Evolutionary conservation across 306 rosid genomes (phyloP).

Genomic region (Clitoria ternatea): DNA sequence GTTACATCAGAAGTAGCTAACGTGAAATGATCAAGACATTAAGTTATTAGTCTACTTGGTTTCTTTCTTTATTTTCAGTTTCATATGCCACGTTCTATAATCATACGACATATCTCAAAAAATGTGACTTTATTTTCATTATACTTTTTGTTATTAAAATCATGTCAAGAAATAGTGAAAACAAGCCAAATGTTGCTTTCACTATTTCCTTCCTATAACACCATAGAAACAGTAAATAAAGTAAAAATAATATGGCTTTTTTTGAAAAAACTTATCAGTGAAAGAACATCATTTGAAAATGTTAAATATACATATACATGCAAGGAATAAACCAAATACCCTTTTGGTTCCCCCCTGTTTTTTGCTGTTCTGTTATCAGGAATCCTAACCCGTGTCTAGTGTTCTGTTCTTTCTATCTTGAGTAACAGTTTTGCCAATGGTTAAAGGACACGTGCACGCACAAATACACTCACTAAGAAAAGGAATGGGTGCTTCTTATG

Average conservation of each 20-base stretch:
- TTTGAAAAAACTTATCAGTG: neutral
- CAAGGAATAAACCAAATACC: neutral
- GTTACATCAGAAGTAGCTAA: constrained; percentile 36
- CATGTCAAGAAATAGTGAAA: neutral
- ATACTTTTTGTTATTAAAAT: neutral
- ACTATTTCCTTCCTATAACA: neutral
- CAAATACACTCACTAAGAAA: neutral
- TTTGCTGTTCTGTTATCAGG: constrained; percentile 13
- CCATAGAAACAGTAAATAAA: neutral
- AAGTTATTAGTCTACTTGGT: neutral
- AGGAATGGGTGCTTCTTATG: neutral
- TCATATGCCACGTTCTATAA: too few relatives aligned
- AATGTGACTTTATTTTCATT: neutral
- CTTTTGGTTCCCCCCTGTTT: neutral
- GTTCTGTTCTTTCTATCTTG: constrained; percentile 5
- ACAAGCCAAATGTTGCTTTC: neutral
- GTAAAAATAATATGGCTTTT: neutral
- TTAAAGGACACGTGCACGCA: neutral
- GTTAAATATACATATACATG: too few relatives aligned
- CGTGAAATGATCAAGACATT: neutral
- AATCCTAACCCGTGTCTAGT: constrained; percentile 2
- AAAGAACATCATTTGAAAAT: neutral
- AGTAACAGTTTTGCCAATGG: neutral
- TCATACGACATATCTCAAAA: too few relatives aligned
- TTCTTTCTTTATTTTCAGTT: neutral